Conservation (phyloP, 345 rosid genomes). For the Salix exigua region DNA sequence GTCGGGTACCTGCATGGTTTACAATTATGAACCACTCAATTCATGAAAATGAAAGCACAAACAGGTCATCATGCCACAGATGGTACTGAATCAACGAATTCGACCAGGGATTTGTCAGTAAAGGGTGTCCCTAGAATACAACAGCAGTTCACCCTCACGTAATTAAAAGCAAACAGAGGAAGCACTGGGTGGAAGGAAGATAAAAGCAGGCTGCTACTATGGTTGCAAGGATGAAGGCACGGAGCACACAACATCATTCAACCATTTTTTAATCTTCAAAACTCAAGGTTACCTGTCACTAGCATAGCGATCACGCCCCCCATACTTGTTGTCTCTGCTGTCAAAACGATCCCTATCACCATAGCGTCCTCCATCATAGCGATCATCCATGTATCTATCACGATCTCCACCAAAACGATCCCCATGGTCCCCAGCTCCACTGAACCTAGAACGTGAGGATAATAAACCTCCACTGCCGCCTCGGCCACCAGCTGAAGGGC, state of each 20-base stretch:
- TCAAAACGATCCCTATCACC: constrained; percentile 87
- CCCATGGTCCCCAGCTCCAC: constrained; percentile 64
- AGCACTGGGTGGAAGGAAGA: not conserved
- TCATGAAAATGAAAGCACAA: not conserved
- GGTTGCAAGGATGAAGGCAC: not conserved
- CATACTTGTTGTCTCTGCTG: constrained; percentile 58
- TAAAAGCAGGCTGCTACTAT: not conserved
- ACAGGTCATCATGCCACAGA: not conserved
- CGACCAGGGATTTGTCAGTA: not conserved
- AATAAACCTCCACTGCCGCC: constrained; percentile 63
- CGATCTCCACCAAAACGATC: constrained; percentile 78
- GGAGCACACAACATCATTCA: not conserved
- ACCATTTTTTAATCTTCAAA: not conserved
- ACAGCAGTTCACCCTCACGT: not conserved
- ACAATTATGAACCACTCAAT: not conserved
- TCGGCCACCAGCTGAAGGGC: constrained; percentile 84
- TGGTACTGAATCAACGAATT: not conserved
- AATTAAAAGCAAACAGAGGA: not conserved
- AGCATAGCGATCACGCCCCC: constrained; percentile 65
- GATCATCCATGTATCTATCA: constrained; percentile 85
- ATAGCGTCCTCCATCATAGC: constrained; percentile 79
- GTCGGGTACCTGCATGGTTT: constrained; percentile 59
- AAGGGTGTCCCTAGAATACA: not conserved
- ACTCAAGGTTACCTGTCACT: constrained; percentile 61
- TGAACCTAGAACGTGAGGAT: constrained; percentile 73